Percentiles rank a stretch among this genome's conserved stretches.
These are phyloP conservation scores for Populus davidiana DNA, from an alignment of 345 rosid genomes.

Conservation along the genomic window DNA sequence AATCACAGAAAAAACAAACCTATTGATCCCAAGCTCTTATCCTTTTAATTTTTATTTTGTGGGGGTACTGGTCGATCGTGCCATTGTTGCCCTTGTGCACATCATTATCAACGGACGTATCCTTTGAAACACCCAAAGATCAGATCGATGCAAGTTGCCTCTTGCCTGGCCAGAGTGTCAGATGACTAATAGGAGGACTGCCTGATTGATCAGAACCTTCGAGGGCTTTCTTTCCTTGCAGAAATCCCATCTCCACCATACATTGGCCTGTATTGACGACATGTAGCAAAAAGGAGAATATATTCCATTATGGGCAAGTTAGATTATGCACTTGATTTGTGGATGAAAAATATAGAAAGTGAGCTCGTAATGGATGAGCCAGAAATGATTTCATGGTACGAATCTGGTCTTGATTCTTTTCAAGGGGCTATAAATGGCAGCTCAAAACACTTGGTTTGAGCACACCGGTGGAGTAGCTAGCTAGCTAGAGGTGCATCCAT, in stretches of 20 bases:
- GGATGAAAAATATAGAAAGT: too few relatives aligned
- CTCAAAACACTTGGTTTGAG: too few relatives aligned
- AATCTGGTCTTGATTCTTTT: background rate
- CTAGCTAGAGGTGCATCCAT: background rate
- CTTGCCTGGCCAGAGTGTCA: background rate
- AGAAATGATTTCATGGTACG: background rate
- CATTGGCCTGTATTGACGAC: background rate
- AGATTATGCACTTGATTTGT: background rate
- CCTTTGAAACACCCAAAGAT: background rate
- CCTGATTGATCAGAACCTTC: background rate
- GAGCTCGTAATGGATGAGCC: background rate
- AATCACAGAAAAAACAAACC: too few relatives aligned
- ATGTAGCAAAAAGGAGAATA: constrained; percentile 6
- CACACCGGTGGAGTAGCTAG: background rate
- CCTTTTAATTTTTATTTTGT: too few relatives aligned
- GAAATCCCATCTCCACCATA: constrained; percentile 2
- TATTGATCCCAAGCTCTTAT: too few relatives aligned
- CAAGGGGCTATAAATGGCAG: too few relatives aligned
- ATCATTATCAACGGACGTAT: background rate
- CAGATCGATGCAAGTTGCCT: background rate
- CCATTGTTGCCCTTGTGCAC: too few relatives aligned
- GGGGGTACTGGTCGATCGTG: too few relatives aligned
- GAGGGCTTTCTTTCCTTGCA: background rate
- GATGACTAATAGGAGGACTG: background rate
- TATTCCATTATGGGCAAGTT: constrained; percentile 10